Conservation (phyloP, 2,329 filamentous ascomycete species). For the Ophiosphaerella herpotricha region DNA sequence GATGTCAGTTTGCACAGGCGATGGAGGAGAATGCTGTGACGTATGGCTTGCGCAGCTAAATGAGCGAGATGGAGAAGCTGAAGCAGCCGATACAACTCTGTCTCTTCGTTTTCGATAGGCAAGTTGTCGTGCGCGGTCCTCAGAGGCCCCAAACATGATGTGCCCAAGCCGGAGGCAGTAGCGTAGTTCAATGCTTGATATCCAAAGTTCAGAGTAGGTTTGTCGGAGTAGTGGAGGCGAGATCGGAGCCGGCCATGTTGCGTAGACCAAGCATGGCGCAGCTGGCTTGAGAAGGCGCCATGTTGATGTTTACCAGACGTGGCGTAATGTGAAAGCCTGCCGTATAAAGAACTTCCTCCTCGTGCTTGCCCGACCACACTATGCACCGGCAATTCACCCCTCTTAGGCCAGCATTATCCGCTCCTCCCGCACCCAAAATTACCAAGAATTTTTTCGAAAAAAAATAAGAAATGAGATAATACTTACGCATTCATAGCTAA, state of each 20-base stretch:
- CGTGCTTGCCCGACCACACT: background rate
- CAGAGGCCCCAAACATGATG: slow-evolving; percentile 40
- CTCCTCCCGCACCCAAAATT: too few species aligned
- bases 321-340: too few species aligned
- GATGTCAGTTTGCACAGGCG: background rate
- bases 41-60: slow-evolving; percentile 16
- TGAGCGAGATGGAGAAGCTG: slow-evolving; percentile 20
- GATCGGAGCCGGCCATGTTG: too few species aligned
- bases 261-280: too few species aligned
- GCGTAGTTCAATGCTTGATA: slow-evolving; percentile 7
- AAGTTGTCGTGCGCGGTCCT: slow-evolving; percentile 42
- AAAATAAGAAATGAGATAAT: background rate
- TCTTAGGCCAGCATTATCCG: too few species aligned
- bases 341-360: too few species aligned
- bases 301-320: too few species aligned
- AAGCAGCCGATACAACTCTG: slow-evolving; percentile 27
- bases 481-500: slow-evolving; percentile 55
- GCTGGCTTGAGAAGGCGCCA: background rate
- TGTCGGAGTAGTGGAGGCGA: background rate
- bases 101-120: slow-evolving; percentile 37
- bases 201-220: slow-evolving; percentile 9
- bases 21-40: slow-evolving; percentile 6
- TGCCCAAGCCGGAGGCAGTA: slow-evolving; percentile 2
- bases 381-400: background rate
- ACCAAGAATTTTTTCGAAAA: background rate